These are phyloP conservation scores for Pseudopyricularia cyperi DNA, from an alignment of 2,329 filamentous ascomycete genomes.

Conservation along the genomic window DNA sequence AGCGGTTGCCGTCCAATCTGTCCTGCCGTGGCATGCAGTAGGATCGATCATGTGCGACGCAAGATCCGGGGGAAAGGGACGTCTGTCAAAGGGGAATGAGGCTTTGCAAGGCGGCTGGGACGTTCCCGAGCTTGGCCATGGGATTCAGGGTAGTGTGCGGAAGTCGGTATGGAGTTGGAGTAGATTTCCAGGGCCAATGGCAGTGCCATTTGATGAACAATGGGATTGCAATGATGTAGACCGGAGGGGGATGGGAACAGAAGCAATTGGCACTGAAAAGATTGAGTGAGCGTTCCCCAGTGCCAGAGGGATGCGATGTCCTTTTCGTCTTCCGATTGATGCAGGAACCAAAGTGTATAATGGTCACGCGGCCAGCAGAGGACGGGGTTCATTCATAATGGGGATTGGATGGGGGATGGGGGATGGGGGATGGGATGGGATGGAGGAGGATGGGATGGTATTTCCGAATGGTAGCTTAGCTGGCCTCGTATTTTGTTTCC, in stretches of 20 bases:
- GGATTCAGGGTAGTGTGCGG: too few species aligned
- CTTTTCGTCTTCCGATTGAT: slow-evolving; percentile 2
- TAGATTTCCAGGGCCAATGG: background rate
- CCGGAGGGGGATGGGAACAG: background rate
- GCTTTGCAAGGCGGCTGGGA: background rate
- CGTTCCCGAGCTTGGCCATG: background rate
- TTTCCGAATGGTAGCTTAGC: too few species aligned
- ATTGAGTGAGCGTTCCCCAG: background rate
- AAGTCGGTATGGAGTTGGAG: background rate
- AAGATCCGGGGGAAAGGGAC: background rate
- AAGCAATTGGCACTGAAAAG: background rate
- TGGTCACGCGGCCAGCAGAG: slow-evolving; percentile 3
- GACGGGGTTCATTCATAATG: background rate
- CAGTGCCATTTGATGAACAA: background rate
- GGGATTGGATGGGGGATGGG: background rate
- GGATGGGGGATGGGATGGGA: background rate
- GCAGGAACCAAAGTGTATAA: slow-evolving; percentile 3
- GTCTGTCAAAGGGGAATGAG: background rate
- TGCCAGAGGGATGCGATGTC: too few species aligned
- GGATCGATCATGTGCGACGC: background rate
- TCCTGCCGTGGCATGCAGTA: background rate
- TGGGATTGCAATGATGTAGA: background rate
- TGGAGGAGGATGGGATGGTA: background rate
- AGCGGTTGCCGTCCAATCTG: background rate
- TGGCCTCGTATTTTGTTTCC: too few species aligned